These are phyloP conservation scores for Diddensiella caesifluorescens DNA, from an alignment of 805 yeast genomes.

Conservation along the genomic window DNA sequence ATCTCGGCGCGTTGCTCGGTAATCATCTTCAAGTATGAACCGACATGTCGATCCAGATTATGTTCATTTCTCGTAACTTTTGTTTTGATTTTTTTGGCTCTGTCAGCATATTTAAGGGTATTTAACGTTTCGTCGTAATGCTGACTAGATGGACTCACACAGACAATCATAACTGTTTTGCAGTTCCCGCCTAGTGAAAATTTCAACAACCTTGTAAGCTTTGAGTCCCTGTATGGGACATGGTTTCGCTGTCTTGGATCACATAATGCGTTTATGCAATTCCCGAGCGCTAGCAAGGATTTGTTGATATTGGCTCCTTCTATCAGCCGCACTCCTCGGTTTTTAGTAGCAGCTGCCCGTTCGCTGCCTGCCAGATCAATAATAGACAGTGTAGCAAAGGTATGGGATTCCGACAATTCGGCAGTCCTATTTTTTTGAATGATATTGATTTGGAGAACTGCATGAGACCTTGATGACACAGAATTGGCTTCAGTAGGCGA, in stretches of 20 bases:
- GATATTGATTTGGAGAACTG: constrained; percentile 79
- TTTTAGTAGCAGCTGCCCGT: constrained; percentile 83
- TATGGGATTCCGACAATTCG: constrained; percentile 60
- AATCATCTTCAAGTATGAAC: constrained; percentile 77
- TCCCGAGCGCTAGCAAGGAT: constrained; percentile 83
- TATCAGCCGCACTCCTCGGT: constrained; percentile 70
- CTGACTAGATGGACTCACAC: constrained; percentile 77
- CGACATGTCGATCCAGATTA: constrained; percentile 74
- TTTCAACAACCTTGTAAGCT: constrained; percentile 77
- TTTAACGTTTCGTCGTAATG: constrained; percentile 93
- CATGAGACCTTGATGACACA: constrained; percentile 88
- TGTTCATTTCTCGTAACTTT: constrained; percentile 69
- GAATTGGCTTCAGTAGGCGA: constrained; percentile 90
- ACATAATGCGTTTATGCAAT: constrained; percentile 89
- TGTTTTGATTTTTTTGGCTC: constrained; percentile 88
- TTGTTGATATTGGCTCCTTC: constrained; percentile 95
- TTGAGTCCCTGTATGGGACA: constrained; percentile 88
- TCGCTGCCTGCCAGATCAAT: constrained; percentile 96
- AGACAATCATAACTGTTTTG: constrained; percentile 92
- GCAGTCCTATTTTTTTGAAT: constrained; percentile 54
- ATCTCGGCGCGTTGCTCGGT: constrained; percentile 74
- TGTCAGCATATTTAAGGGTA: constrained; percentile 82
- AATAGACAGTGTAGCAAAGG: constrained; percentile 74
- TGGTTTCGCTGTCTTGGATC: constrained; percentile 62
- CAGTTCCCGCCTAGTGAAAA: constrained; percentile 93